Conservation (phyloP, 768 basidiomycete species). For the Pleurotus cornucopiae region DNA sequence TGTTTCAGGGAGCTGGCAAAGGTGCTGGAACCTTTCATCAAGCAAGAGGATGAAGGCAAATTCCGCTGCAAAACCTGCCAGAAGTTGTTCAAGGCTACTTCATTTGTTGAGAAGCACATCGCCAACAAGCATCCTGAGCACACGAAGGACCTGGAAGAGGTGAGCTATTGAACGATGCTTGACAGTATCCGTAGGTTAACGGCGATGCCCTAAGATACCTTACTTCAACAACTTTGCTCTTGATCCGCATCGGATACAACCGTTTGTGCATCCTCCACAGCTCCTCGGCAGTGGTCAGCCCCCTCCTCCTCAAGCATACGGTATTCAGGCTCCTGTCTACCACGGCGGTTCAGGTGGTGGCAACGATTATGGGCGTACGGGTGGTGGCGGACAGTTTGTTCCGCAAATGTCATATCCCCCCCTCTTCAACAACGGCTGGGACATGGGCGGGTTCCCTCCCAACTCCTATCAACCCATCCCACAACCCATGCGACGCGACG, state of each 20-base stretch:
- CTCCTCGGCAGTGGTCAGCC: conserved; percentile 62
- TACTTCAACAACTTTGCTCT: conserved; percentile 96
- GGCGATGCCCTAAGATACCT: conserved; percentile 48
- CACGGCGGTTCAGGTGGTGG: conserved; percentile 26
- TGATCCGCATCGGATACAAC: conserved; percentile 90
- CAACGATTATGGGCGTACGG: conserved; percentile 27
- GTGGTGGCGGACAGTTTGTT: conserved; percentile 21
- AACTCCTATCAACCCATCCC: conserved; percentile 33
- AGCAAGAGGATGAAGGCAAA: conserved; percentile 96
- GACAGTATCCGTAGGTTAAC: too few relatives aligned
- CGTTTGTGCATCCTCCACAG: conserved; percentile 75
- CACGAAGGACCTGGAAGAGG: conserved; percentile 81
- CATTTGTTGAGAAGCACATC: conserved; percentile 97
- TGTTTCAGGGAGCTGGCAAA: conserved; percentile 71
- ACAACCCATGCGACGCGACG: conserved; percentile 51
- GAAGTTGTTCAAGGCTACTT: conserved; percentile 95
- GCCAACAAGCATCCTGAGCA: conserved; percentile 90
- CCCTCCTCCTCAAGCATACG: conserved; percentile 83
- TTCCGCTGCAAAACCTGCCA: conserved; percentile 95
- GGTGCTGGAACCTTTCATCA: conserved; percentile 74
- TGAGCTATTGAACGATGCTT: conserved; percentile 27
- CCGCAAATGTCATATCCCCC: conserved; percentile 37
- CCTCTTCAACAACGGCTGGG: conserved; percentile 40
- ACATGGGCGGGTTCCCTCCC: conserved; percentile 35
- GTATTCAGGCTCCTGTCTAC: conserved; percentile 59